phyloP scores from a whole-genome alignment of 257 asterid genomes.

The Gentiana macrophylla region DNA sequence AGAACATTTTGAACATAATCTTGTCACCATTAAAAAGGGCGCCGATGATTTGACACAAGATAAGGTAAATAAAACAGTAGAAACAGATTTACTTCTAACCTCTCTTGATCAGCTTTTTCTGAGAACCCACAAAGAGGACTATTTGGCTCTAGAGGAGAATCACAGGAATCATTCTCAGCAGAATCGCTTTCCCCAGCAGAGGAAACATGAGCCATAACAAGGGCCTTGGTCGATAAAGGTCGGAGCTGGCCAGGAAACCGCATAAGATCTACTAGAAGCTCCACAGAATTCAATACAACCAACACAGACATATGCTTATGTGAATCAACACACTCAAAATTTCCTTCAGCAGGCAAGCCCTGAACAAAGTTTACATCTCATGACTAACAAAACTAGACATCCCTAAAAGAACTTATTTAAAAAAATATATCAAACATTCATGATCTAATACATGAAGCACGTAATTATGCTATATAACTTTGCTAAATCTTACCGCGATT shows the following conservation, averaged over 20 bases:
- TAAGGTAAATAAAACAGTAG: neutral
- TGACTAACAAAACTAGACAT: too few relatives aligned
- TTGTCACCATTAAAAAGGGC: neutral
- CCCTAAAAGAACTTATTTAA: too few relatives aligned
- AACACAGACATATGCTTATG: constrained; percentile 61
- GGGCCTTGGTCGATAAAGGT: constrained; percentile 57
- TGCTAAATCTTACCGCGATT: constrained; percentile 62
- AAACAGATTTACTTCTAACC: constrained; percentile 33
- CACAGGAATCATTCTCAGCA: constrained; percentile 52
- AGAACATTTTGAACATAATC: neutral
- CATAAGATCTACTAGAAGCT: constrained; percentile 71
- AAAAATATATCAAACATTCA: too few relatives aligned
- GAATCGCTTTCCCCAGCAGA: constrained; percentile 68
- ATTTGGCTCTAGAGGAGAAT: constrained; percentile 77
- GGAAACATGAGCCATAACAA: constrained; percentile 53
- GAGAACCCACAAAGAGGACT: constrained; percentile 60
- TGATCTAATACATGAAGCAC: too few relatives aligned
- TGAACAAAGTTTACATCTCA: constrained; percentile 9
- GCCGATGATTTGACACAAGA: neutral
- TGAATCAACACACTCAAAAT: constrained; percentile 47
- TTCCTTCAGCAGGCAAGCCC: constrained; percentile 78
- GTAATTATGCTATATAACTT: neutral
- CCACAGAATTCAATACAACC: constrained; percentile 60
- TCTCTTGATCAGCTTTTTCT: constrained; percentile 54
- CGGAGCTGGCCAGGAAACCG: constrained; percentile 78